Conservation (phyloP, 805 yeast genomes). For the Priceomyces haplophilus region DNA sequence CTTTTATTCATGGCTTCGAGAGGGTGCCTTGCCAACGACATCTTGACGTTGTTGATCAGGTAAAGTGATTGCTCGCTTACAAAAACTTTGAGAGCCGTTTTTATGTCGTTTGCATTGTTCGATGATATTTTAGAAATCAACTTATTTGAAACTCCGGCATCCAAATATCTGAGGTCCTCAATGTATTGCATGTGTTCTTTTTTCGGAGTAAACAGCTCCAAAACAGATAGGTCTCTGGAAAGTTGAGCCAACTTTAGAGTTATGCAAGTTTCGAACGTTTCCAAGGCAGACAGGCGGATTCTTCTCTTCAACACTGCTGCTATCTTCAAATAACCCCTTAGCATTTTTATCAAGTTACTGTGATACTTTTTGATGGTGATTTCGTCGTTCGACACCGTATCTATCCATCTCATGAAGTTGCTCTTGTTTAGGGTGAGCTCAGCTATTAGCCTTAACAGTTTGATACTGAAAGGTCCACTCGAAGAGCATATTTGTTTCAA, state of each 20-base stretch:
- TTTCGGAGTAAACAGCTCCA: conserved; percentile 7
- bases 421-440: conserved; percentile 15
- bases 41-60: not conserved
- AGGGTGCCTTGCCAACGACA: not conserved
- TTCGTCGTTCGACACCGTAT: conserved; percentile 5
- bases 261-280: conserved; percentile 8
- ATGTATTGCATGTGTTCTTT: conserved; percentile 6
- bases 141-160: not conserved
- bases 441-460: conserved; percentile 14
- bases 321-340: conserved; percentile 25
- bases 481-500: conserved; percentile 10
- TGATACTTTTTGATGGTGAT: conserved; percentile 14
- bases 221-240: conserved; percentile 6
- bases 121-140: not conserved
- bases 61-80: not conserved
- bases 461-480: conserved; percentile 8
- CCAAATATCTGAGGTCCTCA: conserved; percentile 5
- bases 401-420: conserved; percentile 23
- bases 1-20: not conserved
- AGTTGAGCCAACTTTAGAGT: conserved; percentile 12
- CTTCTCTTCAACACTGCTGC: conserved; percentile 11
- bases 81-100: not conserved
- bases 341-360: conserved; percentile 22
- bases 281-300: conserved; percentile 3
- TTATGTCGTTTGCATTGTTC: not conserved